phyloP scores from a whole-genome alignment of 1,284 basidiomycete genomes.

The Cystobasidiaceae sp. region DNA sequence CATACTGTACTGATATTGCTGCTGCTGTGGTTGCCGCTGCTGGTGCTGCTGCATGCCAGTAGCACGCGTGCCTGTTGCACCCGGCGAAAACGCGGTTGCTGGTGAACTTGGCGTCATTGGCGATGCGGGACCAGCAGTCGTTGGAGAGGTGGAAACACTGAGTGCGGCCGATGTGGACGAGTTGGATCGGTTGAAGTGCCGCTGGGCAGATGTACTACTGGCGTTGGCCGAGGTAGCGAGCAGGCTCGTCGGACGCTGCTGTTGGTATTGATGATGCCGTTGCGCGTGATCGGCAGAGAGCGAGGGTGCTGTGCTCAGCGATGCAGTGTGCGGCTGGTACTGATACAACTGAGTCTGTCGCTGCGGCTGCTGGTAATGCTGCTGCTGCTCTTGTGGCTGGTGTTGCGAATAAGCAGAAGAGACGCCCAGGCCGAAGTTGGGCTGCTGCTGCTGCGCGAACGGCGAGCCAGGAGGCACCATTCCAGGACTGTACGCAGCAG shows the following conservation, averaged over 20 bases:
- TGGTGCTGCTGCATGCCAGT: neutral
- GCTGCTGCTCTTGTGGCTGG: neutral
- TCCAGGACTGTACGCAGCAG: too few relatives aligned
- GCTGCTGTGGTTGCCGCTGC: neutral
- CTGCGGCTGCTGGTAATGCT: neutral
- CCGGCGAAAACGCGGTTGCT: constrained; percentile 15
- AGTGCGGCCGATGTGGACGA: constrained; percentile 22
- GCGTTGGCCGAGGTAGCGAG: neutral
- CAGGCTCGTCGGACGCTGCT: constrained; percentile 14
- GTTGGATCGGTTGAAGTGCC: constrained; percentile 24
- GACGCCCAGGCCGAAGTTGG: neutral
- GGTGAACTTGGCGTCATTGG: constrained; percentile 32
- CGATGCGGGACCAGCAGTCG: constrained; percentile 14
- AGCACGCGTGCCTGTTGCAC: neutral
- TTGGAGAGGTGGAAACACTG: constrained; percentile 26
- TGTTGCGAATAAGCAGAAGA: neutral
- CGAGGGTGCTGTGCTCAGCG: neutral
- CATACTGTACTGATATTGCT: neutral
- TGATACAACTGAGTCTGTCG: neutral
- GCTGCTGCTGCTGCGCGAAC: neutral
- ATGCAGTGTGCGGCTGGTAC: constrained; percentile 2
- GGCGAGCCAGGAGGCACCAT: too few relatives aligned
- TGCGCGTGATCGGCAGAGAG: neutral
- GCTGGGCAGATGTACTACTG: neutral
- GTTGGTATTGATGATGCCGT: constrained; percentile 3